These are phyloP conservation scores for Pseudocercospora fijiensis DNA, from an alignment of 2,329 filamentous ascomycete species.

Conservation along the genomic window DNA sequence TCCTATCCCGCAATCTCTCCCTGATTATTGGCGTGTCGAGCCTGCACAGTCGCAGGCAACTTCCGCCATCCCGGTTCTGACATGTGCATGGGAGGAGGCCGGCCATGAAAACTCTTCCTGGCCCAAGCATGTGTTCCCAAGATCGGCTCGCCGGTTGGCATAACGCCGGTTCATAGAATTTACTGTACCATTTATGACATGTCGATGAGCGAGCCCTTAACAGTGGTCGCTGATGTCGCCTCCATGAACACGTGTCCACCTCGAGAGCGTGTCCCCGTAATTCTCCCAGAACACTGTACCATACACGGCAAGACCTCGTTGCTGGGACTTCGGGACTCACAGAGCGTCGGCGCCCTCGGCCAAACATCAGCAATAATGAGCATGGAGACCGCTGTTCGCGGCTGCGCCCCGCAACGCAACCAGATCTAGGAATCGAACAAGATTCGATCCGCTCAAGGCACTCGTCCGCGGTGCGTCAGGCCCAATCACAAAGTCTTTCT, in stretches of 20 bases:
- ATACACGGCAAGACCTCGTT: neutral
- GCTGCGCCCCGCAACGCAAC: constrained; percentile 4
- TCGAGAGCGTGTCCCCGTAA: neutral
- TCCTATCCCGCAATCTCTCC: neutral
- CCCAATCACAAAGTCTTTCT: neutral
- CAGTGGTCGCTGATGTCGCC: neutral
- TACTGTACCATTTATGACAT: neutral
- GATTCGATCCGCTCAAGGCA: constrained; percentile 8
- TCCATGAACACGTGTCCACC: neutral
- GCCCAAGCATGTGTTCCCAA: neutral
- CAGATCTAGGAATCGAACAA: constrained; percentile 6
- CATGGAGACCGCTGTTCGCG: neutral
- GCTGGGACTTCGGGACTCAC: neutral
- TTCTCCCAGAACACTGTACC: neutral
- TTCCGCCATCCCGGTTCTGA: neutral
- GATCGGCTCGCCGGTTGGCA: neutral
- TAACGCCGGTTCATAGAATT: neutral
- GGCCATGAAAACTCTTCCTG: neutral
- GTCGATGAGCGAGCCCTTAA: neutral
- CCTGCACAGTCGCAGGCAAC: neutral
- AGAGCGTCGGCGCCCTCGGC: neutral
- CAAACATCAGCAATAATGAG: constrained; percentile 3
- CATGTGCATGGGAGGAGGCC: neutral
- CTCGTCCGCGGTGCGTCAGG: neutral
- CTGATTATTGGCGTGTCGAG: neutral